phyloP scores from a whole-genome alignment of 2,329 filamentous ascomycete genomes.

The Beauveria sp. region DNA sequence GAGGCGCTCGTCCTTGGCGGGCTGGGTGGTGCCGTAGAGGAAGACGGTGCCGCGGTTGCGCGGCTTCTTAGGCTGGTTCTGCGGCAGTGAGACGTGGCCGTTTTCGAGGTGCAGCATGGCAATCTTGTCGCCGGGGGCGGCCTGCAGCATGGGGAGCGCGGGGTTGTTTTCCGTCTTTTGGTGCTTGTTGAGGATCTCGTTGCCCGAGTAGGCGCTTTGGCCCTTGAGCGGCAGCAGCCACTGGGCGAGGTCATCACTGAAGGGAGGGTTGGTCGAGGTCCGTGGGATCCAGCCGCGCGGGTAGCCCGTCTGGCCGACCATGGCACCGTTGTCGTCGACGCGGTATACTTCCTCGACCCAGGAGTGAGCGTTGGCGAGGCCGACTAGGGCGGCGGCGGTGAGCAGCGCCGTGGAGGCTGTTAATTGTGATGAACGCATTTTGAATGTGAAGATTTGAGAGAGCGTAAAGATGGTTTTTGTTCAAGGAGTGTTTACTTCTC shows the following conservation, averaged over 20 bases:
- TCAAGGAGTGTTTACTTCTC: not conserved
- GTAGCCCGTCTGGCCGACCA: conserved; percentile 64
- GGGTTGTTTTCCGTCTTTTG: conserved; percentile 30
- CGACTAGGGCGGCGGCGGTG: conserved; percentile 21
- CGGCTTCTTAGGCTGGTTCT: conserved; percentile 51
- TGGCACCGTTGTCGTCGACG: conserved; percentile 66
- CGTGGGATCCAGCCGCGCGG: conserved; percentile 63
- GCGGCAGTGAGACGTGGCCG: conserved; percentile 60
- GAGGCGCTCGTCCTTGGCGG: conserved; percentile 39
- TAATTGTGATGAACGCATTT: conserved; percentile 13
- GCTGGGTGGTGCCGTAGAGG: conserved; percentile 62
- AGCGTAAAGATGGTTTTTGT: too few relatives aligned
- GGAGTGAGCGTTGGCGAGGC: conserved; percentile 51
- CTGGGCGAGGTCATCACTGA: conserved; percentile 50
- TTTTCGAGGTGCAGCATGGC: conserved; percentile 67
- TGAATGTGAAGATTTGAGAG: not conserved
- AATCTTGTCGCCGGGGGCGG: conserved; percentile 53
- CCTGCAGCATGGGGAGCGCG: conserved; percentile 55
- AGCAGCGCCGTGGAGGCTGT: conserved; percentile 15
- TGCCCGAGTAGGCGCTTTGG: conserved; percentile 57
- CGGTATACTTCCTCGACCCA: conserved; percentile 75
- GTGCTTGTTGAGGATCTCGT: conserved; percentile 43
- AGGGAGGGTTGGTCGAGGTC: conserved; percentile 38
- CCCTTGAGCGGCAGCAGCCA: conserved; percentile 55
- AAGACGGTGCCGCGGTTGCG: conserved; percentile 63